A percentile compares a stretch with the other conserved stretches of the same genome.
These are phyloP conservation scores for Juglanconis oblonga DNA, from an alignment of 2,329 filamentous ascomycete species.

Conservation along the genomic window DNA sequence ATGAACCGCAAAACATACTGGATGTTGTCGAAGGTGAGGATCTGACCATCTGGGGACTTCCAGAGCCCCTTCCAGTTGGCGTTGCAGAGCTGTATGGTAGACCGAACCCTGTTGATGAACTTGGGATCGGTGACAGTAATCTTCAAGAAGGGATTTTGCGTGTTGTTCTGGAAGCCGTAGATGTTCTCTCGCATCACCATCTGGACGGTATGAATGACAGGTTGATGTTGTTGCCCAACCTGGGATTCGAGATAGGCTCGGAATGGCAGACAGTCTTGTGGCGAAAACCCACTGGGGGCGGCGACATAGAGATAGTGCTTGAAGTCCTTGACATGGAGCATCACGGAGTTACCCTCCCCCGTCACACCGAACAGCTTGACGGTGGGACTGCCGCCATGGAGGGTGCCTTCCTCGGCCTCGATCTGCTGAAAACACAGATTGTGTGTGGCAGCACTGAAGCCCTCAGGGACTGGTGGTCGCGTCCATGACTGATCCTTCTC, in stretches of 20 bases:
- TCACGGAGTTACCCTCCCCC: constrained; percentile 77
- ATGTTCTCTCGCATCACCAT: constrained; percentile 87
- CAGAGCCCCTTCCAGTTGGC: constrained; percentile 92
- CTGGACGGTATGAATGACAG: constrained; percentile 74
- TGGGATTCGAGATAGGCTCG: constrained; percentile 77
- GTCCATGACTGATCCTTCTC: constrained; percentile 96
- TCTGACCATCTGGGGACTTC: constrained; percentile 65
- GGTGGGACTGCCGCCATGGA: constrained; percentile 71
- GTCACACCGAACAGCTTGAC: constrained; percentile 95
- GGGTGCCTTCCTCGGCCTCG: constrained; percentile 84
- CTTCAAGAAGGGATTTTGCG: constrained; percentile 87
- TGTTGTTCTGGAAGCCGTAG: constrained; percentile 91
- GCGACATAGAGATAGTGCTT: constrained; percentile 94
- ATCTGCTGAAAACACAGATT: constrained; percentile 92
- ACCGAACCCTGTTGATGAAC: constrained; percentile 72
- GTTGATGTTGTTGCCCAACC: constrained; percentile 69
- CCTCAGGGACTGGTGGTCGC: constrained; percentile 48
- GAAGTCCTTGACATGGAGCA: constrained; percentile 94
- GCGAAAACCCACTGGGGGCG: constrained; percentile 78
- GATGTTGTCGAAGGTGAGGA: constrained; percentile 93
- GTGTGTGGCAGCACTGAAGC: constrained; percentile 57
- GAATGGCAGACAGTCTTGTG: constrained; percentile 74
- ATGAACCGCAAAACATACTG: constrained; percentile 95
- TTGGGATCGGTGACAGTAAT: constrained; percentile 90
- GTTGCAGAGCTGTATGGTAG: constrained; percentile 68